phyloP scores from a whole-genome alignment of 495 filamentous ascomycete genomes.

The Aspergillus sparsus region DNA sequence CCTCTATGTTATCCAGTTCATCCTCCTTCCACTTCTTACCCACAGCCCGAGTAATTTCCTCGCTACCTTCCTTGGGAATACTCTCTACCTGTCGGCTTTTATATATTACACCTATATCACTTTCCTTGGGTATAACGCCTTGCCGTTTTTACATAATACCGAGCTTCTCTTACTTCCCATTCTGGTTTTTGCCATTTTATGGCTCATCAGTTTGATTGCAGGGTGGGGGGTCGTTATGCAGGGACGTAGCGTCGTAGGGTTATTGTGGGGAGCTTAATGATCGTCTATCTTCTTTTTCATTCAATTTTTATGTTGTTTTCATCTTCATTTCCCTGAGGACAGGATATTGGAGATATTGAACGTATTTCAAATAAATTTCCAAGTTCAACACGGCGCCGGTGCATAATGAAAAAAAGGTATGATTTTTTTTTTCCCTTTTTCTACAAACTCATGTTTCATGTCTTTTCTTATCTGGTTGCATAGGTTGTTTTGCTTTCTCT shows the following conservation, averaged over 20 bases:
- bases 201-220: conserved; percentile 60
- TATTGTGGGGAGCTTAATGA: conserved; percentile 48
- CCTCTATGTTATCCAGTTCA: conserved; percentile 71
- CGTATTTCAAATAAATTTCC: no score
- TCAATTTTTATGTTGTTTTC: conserved; percentile 1
- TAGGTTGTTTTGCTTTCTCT: no score
- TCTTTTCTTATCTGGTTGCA: background rate
- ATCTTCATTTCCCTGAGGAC: background rate
- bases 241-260: conserved; percentile 42
- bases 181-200: conserved; percentile 59
- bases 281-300: background rate
- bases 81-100: conserved; percentile 68
- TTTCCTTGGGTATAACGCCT: conserved; percentile 73
- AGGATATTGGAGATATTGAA: no score
- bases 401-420: conserved; percentile 13
- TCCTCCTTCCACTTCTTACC: conserved; percentile 62
- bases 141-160: conserved; percentile 73
- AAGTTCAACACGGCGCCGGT: conserved; percentile 17
- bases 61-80: conserved; percentile 69
- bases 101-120: conserved; percentile 72
- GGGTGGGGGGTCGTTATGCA: conserved; percentile 51
- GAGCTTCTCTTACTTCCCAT: conserved; percentile 68
- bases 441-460: no score
- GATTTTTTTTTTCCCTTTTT: background rate
- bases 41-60: conserved; percentile 49